Percentiles rank a stretch among this genome's conserved stretches.
Evolutionary conservation across 306 rosid genomes (phyloP).

Genomic region (Dalbergia oliveri): DNA sequence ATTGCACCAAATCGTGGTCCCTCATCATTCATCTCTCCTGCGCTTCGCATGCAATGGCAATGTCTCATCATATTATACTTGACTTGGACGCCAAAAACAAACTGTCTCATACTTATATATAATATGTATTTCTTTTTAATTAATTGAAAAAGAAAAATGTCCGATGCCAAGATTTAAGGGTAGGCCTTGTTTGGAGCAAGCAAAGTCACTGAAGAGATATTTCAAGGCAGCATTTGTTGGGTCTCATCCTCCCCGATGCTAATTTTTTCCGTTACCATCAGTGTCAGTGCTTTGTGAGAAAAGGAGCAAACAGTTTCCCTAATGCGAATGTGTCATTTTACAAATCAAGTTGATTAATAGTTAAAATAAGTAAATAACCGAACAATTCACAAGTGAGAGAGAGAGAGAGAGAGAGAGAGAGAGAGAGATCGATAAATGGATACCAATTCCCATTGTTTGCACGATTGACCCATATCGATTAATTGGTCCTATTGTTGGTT

Average conservation of each 20-base stretch:
- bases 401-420: too few species aligned
- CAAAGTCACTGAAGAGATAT: background rate
- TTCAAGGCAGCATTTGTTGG: background rate
- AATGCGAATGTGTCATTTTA: background rate
- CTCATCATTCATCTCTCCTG: constrained; percentile 23
- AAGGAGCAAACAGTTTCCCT: background rate
- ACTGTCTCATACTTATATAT: background rate
- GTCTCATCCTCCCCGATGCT: background rate
- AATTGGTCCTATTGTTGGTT: too few species aligned
- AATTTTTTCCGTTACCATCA: too few species aligned
- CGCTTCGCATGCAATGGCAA: constrained; percentile 32
- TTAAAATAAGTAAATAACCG: too few species aligned
- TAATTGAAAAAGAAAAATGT: background rate
- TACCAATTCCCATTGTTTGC: too few species aligned
- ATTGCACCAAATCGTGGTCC: constrained; percentile 43
- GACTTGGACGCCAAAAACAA: constrained; percentile 4
- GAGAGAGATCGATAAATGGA: too few species aligned
- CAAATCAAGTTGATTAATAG: too few species aligned
- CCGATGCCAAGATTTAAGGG: background rate
- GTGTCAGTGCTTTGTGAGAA: background rate
- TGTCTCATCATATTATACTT: constrained; percentile 26
- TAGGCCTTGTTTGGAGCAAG: constrained; percentile 7
- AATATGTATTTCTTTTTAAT: background rate
- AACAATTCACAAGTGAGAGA: too few species aligned
- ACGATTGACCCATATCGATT: too few species aligned